Conservation (phyloP, 2,329 filamentous ascomycete genomes). For the Shiraia sp. region DNA sequence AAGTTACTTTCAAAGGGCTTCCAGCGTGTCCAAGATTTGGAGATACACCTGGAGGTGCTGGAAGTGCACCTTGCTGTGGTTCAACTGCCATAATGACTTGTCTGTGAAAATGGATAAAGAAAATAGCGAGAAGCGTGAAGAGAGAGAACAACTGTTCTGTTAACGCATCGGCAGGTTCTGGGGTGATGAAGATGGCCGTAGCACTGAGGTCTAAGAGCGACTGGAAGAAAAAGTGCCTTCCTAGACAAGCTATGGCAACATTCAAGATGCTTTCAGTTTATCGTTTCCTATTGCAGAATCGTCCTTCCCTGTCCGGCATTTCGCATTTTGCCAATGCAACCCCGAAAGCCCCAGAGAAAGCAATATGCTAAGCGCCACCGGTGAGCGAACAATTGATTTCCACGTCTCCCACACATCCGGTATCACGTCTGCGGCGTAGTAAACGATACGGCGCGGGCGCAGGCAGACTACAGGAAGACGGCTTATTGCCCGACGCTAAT, state of each 20-base stretch:
- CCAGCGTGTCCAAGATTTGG: background rate
- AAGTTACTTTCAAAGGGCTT: background rate
- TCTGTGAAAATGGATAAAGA: background rate
- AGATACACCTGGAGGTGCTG: slow-evolving; percentile 2
- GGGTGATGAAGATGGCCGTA: background rate
- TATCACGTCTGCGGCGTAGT: background rate
- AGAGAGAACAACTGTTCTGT: background rate
- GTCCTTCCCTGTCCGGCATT: background rate
- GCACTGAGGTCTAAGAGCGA: background rate
- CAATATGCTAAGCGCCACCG: background rate
- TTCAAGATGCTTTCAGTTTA: background rate
- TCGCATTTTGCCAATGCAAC: background rate
- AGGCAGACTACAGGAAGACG: background rate
- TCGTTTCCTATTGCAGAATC: background rate
- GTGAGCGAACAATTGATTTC: background rate
- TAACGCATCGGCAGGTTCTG: background rate
- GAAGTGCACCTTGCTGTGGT: slow-evolving; percentile 3
- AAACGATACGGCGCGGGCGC: background rate
- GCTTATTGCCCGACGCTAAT: slow-evolving; percentile 1
- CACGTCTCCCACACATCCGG: background rate
- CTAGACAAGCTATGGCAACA: background rate
- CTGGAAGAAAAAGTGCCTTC: background rate
- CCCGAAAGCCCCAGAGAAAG: background rate
- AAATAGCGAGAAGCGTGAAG: background rate
- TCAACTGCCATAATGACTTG: slow-evolving; percentile 1